Conservation (phyloP, 2,329 filamentous ascomycete species). For the Xylariaceae sp. region DNA sequence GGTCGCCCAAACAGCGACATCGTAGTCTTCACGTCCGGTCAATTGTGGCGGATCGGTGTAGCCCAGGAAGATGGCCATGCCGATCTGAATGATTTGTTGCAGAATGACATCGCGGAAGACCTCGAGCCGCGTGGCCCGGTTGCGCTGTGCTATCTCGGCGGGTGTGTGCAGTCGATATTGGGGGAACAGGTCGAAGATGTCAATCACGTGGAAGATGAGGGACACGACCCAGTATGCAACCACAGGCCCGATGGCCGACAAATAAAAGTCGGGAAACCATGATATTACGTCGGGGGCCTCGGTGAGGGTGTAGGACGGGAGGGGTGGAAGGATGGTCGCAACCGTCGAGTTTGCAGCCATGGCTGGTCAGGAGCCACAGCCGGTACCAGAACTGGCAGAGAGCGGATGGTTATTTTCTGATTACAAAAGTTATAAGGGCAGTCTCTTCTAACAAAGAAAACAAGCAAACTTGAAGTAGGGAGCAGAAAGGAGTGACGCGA, state of each 20-base stretch:
- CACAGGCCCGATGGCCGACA: conserved; percentile 71
- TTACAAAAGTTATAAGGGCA: too few relatives aligned
- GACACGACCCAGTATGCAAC: conserved; percentile 86
- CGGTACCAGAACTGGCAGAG: conserved; percentile 2
- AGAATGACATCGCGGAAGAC: conserved; percentile 86
- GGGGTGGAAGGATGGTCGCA: conserved; percentile 66
- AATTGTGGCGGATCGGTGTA: conserved; percentile 69
- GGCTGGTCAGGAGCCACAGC: conserved; percentile 9
- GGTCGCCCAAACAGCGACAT: conserved; percentile 85
- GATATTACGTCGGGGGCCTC: conserved; percentile 67
- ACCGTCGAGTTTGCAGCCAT: conserved; percentile 48
- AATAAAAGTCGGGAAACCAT: conserved; percentile 74
- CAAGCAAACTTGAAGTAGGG: conserved; percentile 8
- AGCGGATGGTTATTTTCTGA: conserved; percentile 5
- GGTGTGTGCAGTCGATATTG: conserved; percentile 94
- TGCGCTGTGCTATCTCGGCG: conserved; percentile 80
- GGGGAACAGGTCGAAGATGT: conserved; percentile 78
- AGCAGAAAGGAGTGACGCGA: conserved; percentile 15
- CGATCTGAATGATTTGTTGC: conserved; percentile 85
- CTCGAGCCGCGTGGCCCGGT: conserved; percentile 78
- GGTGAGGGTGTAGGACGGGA: conserved; percentile 73
- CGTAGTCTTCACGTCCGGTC: conserved; percentile 73
- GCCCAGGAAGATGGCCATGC: conserved; percentile 61
- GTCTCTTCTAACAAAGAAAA: too few relatives aligned
- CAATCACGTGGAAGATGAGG: conserved; percentile 79